These are phyloP conservation scores for Syzygium malaccense DNA, from an alignment of 441 rosid species.

Conservation along the genomic window DNA sequence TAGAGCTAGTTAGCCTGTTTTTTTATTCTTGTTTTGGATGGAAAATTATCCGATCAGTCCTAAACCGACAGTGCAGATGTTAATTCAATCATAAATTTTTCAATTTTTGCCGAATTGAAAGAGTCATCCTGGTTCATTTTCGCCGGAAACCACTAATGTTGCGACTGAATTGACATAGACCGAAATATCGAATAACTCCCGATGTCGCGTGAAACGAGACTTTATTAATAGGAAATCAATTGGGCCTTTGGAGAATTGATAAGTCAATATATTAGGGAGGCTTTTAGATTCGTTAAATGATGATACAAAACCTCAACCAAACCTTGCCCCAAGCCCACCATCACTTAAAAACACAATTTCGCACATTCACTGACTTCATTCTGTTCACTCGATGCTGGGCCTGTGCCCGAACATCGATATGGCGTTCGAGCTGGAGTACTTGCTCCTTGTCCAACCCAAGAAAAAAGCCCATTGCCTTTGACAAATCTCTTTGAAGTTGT, in stretches of 20 bases:
- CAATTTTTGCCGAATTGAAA: no score
- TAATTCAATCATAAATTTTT: rapidly evolving
- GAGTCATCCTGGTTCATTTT: background rate
- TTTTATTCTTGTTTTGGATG: background rate
- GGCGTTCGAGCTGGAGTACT: background rate
- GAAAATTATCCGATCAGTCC: background rate
- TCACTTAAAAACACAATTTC: background rate
- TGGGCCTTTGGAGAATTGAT: background rate
- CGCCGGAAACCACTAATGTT: rapidly evolving
- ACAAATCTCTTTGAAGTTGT: background rate
- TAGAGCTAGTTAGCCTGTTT: background rate
- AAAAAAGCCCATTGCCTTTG: background rate
- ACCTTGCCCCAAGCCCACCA: background rate
- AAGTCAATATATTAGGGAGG: background rate
- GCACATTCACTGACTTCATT: background rate
- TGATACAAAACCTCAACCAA: background rate
- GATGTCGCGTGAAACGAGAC: background rate
- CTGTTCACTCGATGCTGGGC: background rate
- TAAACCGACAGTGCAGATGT: rapidly evolving
- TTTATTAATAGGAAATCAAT: background rate
- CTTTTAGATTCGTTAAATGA: background rate
- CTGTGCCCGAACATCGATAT: background rate
- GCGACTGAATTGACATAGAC: rapidly evolving
- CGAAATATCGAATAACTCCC: background rate
- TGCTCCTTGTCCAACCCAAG: background rate